A percentile compares a stretch with the other conserved stretches of the same genome.
These are phyloP conservation scores for Penicillium cinerascens DNA, from an alignment of 495 filamentous ascomycete genomes.

Conservation along the genomic window DNA sequence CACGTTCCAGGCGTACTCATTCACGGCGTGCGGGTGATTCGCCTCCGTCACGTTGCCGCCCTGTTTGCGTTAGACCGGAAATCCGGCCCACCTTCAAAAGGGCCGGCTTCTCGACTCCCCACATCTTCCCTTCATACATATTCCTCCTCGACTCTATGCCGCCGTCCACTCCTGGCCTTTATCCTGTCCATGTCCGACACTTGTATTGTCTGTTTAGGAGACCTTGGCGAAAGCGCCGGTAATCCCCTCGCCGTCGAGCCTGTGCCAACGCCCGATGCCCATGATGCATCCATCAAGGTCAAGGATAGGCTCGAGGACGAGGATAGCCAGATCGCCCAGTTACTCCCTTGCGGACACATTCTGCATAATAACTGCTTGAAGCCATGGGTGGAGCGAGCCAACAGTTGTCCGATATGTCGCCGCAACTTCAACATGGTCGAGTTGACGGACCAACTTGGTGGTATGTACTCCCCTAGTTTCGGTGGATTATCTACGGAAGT, in stretches of 20 bases:
- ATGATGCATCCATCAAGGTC: slow-evolving; percentile 32
- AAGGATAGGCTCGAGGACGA: slow-evolving; percentile 33
- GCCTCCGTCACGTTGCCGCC: slow-evolving; percentile 40
- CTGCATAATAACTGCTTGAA: slow-evolving; percentile 88
- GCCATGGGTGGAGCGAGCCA: slow-evolving; percentile 92
- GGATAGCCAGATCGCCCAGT: slow-evolving; percentile 57
- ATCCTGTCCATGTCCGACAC: slow-evolving; percentile 75
- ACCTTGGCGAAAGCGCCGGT: slow-evolving; percentile 65
- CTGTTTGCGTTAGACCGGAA: slow-evolving; percentile 44
- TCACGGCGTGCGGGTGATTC: slow-evolving; percentile 25
- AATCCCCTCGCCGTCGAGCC: slow-evolving; percentile 45
- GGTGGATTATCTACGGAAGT: background rate
- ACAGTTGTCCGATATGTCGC: slow-evolving; percentile 96
- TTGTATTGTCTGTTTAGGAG: slow-evolving; percentile 94
- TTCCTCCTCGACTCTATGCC: slow-evolving; percentile 36
- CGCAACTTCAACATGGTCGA: slow-evolving; percentile 85
- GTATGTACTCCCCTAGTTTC: slow-evolving; percentile 48
- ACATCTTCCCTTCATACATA: slow-evolving; percentile 31
- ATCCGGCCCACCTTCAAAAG: slow-evolving; percentile 46
- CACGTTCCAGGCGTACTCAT: too few relatives aligned
- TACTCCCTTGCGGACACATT: slow-evolving; percentile 78
- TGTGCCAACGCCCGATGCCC: slow-evolving; percentile 44
- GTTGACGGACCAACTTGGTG: slow-evolving; percentile 70
- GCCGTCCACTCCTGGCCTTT: slow-evolving; percentile 31
- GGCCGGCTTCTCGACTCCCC: slow-evolving; percentile 36